Evolutionary conservation across 2,329 filamentous ascomycete species (phyloP), one percentile per base, ranked within the genome.

Genomic region (Colletotrichum cuscutae): DNA sequence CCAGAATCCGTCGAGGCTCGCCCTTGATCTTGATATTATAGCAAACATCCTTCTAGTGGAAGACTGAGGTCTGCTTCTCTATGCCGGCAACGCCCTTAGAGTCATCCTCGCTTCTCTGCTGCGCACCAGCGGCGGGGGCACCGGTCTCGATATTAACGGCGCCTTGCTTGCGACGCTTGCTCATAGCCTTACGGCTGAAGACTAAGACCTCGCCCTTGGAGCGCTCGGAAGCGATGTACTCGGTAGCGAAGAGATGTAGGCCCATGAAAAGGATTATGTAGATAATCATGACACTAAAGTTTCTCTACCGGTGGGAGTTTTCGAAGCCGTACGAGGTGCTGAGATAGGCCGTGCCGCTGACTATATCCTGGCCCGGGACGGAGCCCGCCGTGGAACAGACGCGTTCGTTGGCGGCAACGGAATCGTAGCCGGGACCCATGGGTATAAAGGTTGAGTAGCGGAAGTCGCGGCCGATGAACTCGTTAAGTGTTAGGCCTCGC

Each of bases 1-100:
- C 89, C 57, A 93, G 81, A 77, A 94, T 89, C 35, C 90, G 87
- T 26, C 91, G 86, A 9, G 84, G 80, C 72, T 92, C 87, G 79
- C 93, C 93, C 49, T 73, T 69, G 80, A 93, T 91, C 75, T 88
- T 88, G 77, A 94, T 92, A 76, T 93, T 91, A 77, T 93, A 94
- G 80, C 89, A 91, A 2, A 93, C 89, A 76, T 92, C 85, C 71
- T 89, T 84, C 91, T 91, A 93, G 75, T 91, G 89, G 82, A 93
- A 93, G 69, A 92, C 88, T 19, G 90, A 88, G 9, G 89, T 91
- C 77, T 92, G 90, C 26, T 46, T 77, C 35, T 62, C 60, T 3
- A 72, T 86, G 6, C 60, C n/a, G 3, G 46, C 11, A 9, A 19
- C 30, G 28, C 54, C 54, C 9, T 59, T 42, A 13, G 49, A 22